A percentile compares a stretch with the other conserved stretches of the same genome.
Evolutionary conservation across 768 basidiomycete species (phyloP).

Genomic region (Amanita rubescens): DNA sequence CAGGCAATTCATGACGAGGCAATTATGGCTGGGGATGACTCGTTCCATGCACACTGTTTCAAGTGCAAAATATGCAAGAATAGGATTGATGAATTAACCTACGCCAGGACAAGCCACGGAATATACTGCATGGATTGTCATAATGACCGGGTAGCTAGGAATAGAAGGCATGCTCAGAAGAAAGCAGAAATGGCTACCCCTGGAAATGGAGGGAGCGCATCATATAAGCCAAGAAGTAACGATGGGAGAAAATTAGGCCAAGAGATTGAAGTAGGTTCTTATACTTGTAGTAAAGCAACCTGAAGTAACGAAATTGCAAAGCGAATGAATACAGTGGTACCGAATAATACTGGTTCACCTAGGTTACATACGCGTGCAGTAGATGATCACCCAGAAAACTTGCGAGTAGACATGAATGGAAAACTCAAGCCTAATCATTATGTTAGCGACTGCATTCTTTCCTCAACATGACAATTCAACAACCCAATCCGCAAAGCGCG

Average conservation of each 20-base stretch:
- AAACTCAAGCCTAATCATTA: conserved; percentile 25
- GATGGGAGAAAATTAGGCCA: conserved; percentile 30
- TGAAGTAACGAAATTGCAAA: conserved; percentile 7
- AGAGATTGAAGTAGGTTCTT: conserved; percentile 35
- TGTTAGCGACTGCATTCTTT: conserved; percentile 31
- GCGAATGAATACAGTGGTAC: conserved; percentile 5
- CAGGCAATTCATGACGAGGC: conserved; percentile 96
- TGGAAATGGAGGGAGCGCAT: conserved; percentile 27
- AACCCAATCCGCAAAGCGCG: conserved; percentile 10
- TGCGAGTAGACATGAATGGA: conserved; percentile 19
- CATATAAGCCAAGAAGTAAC: conserved; percentile 34
- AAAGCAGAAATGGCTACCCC: conserved; percentile 53
- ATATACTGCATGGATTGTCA: conserved; percentile 99
- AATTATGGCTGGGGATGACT: conserved; percentile 99
- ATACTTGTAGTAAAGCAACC: conserved; percentile 3
- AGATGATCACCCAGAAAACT: conserved; percentile 8
- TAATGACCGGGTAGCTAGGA: conserved; percentile 93
- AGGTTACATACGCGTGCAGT: conserved; percentile 1
- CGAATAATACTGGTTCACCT: conserved; percentile 9
- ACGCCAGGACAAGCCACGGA: conserved; percentile 96
- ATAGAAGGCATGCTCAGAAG: conserved; percentile 85
- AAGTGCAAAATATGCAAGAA: conserved; percentile 94
- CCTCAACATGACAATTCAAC: conserved; percentile 14
- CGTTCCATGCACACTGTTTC: conserved; percentile 98
- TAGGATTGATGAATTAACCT: conserved; percentile 95